Base-by-base conservation (phyloP, 2,329 filamentous ascomycete species). In the Trichoderma atrobrunneum region DNA sequence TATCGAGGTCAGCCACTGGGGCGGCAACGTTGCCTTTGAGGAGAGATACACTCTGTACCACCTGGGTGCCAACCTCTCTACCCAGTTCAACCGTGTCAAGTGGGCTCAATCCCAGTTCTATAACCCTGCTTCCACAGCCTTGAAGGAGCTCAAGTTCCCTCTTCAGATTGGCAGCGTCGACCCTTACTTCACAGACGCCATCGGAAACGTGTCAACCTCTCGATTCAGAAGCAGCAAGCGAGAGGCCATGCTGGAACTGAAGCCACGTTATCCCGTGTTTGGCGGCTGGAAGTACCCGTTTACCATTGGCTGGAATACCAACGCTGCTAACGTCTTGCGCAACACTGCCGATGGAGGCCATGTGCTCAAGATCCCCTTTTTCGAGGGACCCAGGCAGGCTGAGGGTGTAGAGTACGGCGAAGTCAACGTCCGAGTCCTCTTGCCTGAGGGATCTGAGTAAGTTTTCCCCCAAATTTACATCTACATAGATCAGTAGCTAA, bases 271-370 rank as follows among this genome's bases (percentile, higher is more conserved):
- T 82, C 96, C 96, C n/a, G 82, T 99, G 28, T 99, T 98, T 78
- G 96, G 96, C 73, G 94, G 93, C 73, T 99, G 96, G 96, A 97
- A 97, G 83, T 98, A 98, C 83, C 96, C 93, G 75, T 99, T 98
- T 86, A 93, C 92, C 72, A 91, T 98, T 72, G 96, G 96, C 76
- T 99, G 96, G 96, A 97, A 98, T 84, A 91, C 93, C 67, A 90
- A 97, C 76, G 87, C 97, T 32, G 90, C 90, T 78, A 89, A 88
- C 72, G 96, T 93, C 80, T 81, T 99, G 75, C 91, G 93, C 77
- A 89, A 86, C 76, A 86, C 88, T 56, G 84, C 86, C 60, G 87
- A 87, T 30, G 90, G 93, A 73, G 88, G 89, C n/a, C 97, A 93
- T 78, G 87, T 97, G 11, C 87, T 99, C 73, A 97, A 93, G 79